Percentiles rank a stretch among this genome's conserved stretches.
These are phyloP conservation scores for Ceratocystis lukuohia DNA, from an alignment of 2,329 filamentous ascomycete genomes.

Conservation along the genomic window DNA sequence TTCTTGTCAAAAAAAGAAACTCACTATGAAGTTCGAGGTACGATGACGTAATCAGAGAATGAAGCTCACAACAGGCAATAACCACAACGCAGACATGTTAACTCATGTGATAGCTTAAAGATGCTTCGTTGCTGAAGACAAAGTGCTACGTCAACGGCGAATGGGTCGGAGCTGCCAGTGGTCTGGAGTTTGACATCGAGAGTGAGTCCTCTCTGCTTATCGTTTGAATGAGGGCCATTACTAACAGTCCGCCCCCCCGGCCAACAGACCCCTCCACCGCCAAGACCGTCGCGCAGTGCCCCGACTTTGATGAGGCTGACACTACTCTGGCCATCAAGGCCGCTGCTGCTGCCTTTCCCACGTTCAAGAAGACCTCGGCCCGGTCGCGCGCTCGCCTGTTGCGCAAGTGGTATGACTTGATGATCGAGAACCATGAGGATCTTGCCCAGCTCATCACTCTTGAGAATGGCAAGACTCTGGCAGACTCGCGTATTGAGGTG, in stretches of 20 bases:
- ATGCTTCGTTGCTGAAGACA: slow-evolving; percentile 53
- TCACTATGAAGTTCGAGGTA: slow-evolving; percentile 14
- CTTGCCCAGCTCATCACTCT: slow-evolving; percentile 54
- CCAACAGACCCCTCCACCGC: slow-evolving; percentile 54
- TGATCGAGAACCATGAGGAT: slow-evolving; percentile 52
- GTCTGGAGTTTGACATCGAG: slow-evolving; percentile 59
- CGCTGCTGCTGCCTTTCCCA: slow-evolving; percentile 48
- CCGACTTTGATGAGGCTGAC: slow-evolving; percentile 58
- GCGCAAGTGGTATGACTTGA: slow-evolving; percentile 52
- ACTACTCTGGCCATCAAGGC: slow-evolving; percentile 56
- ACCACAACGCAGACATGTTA: neutral
- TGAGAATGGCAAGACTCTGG: slow-evolving; percentile 58
- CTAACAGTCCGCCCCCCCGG: neutral
- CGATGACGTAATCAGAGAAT: neutral
- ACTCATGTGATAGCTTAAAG: slow-evolving; percentile 38
- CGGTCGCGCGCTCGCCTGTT: slow-evolving; percentile 47
- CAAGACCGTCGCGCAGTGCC: slow-evolving; percentile 53
- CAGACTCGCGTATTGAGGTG: slow-evolving; percentile 45
- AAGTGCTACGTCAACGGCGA: slow-evolving; percentile 63
- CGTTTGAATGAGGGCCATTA: neutral
- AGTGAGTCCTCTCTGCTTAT: slow-evolving; percentile 30
- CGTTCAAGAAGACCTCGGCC: slow-evolving; percentile 47
- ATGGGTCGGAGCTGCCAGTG: slow-evolving; percentile 59
- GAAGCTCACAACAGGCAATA: neutral
- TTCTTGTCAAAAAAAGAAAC: neutral